Percentiles rank a stretch among this genome's conserved stretches.
phyloP scores from a whole-genome alignment of 176 grass and related monocot species.

The Zea mays region DNA sequence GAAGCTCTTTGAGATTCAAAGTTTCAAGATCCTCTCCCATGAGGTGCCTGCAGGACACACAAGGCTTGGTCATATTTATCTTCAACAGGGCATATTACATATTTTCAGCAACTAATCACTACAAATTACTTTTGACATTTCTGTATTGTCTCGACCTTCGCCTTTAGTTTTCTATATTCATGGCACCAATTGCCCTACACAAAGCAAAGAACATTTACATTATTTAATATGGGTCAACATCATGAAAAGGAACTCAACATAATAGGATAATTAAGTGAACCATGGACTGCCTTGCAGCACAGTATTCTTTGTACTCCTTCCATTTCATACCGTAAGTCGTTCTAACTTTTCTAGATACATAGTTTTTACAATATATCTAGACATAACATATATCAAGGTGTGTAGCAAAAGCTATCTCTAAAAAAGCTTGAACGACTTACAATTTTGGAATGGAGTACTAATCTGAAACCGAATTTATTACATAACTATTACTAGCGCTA shows the following conservation, averaged over 20 bases:
- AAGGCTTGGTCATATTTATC: not conserved
- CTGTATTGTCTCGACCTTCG: slow-evolving; percentile 81
- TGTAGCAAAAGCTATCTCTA: not conserved
- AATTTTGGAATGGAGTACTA: too few species aligned
- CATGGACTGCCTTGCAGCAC: not conserved
- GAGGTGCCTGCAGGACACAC: slow-evolving; percentile 53
- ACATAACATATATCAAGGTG: not conserved
- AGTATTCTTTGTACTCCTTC: not conserved
- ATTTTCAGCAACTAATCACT: slow-evolving; percentile 16
- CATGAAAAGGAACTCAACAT: slow-evolving; percentile 3
- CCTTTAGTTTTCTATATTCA: slow-evolving; percentile 83
- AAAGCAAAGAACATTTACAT: slow-evolving; percentile 34
- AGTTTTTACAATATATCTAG: not conserved
- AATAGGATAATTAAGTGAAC: not conserved
- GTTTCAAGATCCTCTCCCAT: slow-evolving; percentile 81
- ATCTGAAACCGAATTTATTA: not conserved
- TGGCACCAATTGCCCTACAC: slow-evolving; percentile 78
- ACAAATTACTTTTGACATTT: slow-evolving; percentile 77
- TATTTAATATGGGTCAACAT: slow-evolving; percentile 3
- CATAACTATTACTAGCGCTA: not conserved
- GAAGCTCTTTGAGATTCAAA: slow-evolving; percentile 77
- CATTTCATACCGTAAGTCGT: too few species aligned
- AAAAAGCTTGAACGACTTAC: too few species aligned
- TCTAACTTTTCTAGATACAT: too few species aligned
- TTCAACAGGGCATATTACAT: slow-evolving; percentile 8